phyloP scores from a whole-genome alignment of 345 rosid genomes.

The Schrenkiella parvula region DNA sequence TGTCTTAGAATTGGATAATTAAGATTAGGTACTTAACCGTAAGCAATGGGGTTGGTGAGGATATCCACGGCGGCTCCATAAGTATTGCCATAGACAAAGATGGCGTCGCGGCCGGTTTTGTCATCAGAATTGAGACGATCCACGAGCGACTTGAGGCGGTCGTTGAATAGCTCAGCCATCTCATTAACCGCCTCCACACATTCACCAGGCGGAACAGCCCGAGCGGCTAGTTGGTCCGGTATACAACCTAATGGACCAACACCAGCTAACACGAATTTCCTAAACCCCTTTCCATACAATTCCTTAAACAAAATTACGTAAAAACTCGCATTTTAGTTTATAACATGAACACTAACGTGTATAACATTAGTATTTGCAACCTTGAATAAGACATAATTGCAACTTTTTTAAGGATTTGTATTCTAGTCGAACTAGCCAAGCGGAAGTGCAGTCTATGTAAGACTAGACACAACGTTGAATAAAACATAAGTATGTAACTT shows the following conservation, averaged over 20 bases:
- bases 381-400: background rate
- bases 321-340: background rate
- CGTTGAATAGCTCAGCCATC: constrained; percentile 44
- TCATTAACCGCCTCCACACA: constrained; percentile 45
- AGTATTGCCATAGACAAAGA: constrained; percentile 54
- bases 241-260: constrained; percentile 68
- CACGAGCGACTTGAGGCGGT: constrained; percentile 41
- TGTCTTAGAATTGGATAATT: too few species aligned
- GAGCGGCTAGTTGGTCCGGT: constrained; percentile 50
- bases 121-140: constrained; percentile 41
- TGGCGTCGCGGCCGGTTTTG: constrained; percentile 17
- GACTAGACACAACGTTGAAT: background rate
- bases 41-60: constrained; percentile 31
- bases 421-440: background rate
- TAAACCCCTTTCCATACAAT: constrained; percentile 51
- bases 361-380: background rate
- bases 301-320: constrained; percentile 29
- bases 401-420: background rate
- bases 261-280: constrained; percentile 59
- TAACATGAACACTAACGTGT: background rate
- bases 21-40: constrained; percentile 11
- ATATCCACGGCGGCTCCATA: constrained; percentile 43
- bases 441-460: background rate
- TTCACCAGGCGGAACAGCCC: constrained; percentile 35
- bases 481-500: too few species aligned